Base-by-base conservation (phyloP, 225 moss, liverwort and hornwort genomes). In the Physcomitrium patens region DNA sequence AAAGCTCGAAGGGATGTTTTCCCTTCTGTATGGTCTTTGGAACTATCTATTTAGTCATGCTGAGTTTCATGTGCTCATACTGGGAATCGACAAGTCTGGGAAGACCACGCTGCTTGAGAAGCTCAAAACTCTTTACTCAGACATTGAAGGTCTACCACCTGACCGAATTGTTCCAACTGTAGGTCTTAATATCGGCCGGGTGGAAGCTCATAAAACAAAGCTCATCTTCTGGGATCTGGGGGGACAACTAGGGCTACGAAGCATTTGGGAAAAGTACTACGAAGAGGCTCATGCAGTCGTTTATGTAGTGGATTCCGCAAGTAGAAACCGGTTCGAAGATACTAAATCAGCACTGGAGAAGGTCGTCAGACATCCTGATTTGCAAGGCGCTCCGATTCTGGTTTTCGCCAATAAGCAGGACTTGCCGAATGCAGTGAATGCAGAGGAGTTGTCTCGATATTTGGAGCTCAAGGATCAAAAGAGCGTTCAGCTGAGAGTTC, bases 161-260 rank as follows among this genome's bases (percentile, higher is more conserved):
- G 99, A 99, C 84, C 86, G 99, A 83, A 99, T 99, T 53, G 95
- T 99, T 64, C 99, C 99, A 13, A 99, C 99, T 43, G 99, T 99
- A 10, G 99, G 95, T 24, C 83, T 99, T 50, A 99, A 99, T 78
- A 93, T 95, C 79, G 95, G 99, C 18, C 89, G 95, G 1, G 90
- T 99, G 72, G 99, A 99, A 80, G 99, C 93, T 5, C 87, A 93
- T 79, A 99, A 99, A 73, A 77, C 95, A 56, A 99, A 95, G 85
- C 91, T 99, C 54, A 95, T 95, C 65, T 99, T 99, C 72, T 99
- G 99, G 99, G 95, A 99, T 79, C 86, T 99, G 80, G 99, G 99
- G 24, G 99, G 95, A 9, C 99, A 99, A 90, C 89, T 95, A 75
- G 95, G 99, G 73, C 82, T 99, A 78, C 88, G 95, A 57, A 93